These are phyloP conservation scores for Massarina eburnea DNA, from an alignment of 2,329 filamentous ascomycete species.

Conservation along the genomic window DNA sequence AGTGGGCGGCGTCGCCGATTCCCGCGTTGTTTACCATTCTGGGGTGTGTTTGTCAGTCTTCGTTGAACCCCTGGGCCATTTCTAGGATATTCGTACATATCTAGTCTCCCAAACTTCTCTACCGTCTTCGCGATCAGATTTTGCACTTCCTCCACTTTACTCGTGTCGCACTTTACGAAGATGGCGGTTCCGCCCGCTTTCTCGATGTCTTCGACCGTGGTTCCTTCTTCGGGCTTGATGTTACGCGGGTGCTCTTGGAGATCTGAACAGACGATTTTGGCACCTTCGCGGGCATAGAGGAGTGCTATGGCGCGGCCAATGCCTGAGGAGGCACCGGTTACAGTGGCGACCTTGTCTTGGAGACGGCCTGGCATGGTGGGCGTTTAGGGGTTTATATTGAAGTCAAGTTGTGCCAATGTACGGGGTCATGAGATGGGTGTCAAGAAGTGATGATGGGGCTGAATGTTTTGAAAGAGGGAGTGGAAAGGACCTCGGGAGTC, in stretches of 20 bases:
- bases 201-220: slow-evolving; percentile 34
- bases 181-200: slow-evolving; percentile 35
- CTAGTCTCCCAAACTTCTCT: slow-evolving; percentile 53
- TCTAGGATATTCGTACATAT: slow-evolving; percentile 35
- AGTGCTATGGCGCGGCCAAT: slow-evolving; percentile 40
- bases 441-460: not conserved
- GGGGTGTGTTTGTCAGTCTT: no score
- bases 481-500: no score
- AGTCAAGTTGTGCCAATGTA: not conserved
- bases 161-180: slow-evolving; percentile 48
- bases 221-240: slow-evolving; percentile 11
- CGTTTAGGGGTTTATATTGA: no score
- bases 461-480: no score
- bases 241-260: slow-evolving; percentile 21
- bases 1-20: slow-evolving; percentile 34
- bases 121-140: slow-evolving; percentile 45
- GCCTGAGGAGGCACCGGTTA: slow-evolving; percentile 39
- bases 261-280: slow-evolving; percentile 35
- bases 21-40: slow-evolving; percentile 50
- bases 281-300: slow-evolving; percentile 34
- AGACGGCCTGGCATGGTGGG: slow-evolving; percentile 28
- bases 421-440: not conserved
- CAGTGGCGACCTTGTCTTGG: slow-evolving; percentile 31
- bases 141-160: slow-evolving; percentile 46
- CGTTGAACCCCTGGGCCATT: not conserved